Percentiles rank a stretch among this genome's conserved stretches.
Conservation (phyloP, 441 rosid genomes). For the Jatropha multifida region DNA sequence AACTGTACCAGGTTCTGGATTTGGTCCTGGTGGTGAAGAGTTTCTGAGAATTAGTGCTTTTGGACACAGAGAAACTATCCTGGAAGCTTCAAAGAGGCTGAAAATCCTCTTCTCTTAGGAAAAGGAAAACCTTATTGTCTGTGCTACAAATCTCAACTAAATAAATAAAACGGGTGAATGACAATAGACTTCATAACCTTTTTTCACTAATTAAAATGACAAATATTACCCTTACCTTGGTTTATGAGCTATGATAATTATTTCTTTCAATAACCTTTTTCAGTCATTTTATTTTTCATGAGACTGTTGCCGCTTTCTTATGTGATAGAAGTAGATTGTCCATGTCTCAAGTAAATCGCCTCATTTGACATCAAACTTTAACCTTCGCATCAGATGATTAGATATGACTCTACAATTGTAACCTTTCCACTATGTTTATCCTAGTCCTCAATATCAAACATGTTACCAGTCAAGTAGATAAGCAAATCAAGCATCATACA, state of each 20-base stretch:
- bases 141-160: conserved; percentile 30
- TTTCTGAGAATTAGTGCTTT: conserved; percentile 61
- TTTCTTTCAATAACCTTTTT: too few species aligned
- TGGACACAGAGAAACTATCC: conserved; percentile 42
- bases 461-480: not conserved
- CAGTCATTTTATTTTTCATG: too few species aligned
- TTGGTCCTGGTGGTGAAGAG: conserved; percentile 69
- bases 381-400: not conserved
- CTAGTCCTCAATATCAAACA: not conserved
- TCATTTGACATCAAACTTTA: not conserved
- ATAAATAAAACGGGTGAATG: not conserved
- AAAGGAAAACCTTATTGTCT: not conserved
- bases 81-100: conserved; percentile 62
- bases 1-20: conserved; percentile 66
- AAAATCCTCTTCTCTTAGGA: conserved; percentile 24
- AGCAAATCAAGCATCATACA: not conserved
- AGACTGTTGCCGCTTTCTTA: not conserved
- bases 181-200: too few species aligned
- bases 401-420: not conserved
- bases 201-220: too few species aligned
- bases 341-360: not conserved
- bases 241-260: too few species aligned
- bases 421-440: not conserved
- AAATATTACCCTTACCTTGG: too few species aligned
- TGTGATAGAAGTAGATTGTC: not conserved